Evolutionary conservation across 805 yeast species (phyloP).

Genomic region (Sporopachydermia quercuum): DNA sequence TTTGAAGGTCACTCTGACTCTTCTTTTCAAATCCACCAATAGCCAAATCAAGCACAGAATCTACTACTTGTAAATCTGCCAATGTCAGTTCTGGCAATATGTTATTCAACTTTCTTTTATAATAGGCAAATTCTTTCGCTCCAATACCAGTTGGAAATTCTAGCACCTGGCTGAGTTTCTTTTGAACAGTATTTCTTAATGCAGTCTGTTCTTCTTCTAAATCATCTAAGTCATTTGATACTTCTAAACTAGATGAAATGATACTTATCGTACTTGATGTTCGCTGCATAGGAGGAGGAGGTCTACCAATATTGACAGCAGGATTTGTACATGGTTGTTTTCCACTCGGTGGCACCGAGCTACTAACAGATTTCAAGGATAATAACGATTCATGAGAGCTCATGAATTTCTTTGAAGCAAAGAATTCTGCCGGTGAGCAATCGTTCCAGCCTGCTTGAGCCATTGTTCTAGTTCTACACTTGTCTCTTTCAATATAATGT

Average conservation of each 20-base stretch:
- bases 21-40: not conserved
- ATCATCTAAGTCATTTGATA: not conserved
- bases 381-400: not conserved
- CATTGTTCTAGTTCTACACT: not conserved
- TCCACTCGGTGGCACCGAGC: conserved; percentile 1
- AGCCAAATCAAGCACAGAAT: not conserved
- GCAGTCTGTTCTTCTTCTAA: not conserved
- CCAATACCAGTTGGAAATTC: not conserved
- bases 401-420: conserved; percentile 1
- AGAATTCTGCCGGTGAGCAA: not conserved
- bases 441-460: conserved; percentile 1
- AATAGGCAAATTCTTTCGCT: not conserved
- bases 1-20: conserved; percentile 3
- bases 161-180: not conserved
- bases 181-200: not conserved
- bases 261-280: not conserved
- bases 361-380: not conserved
- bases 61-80: not conserved
- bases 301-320: no score
- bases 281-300: conserved; percentile 1
- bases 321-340: not conserved
- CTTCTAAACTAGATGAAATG: not conserved
- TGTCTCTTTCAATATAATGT: no score
- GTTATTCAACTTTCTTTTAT: not conserved
- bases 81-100: not conserved